Percentiles rank a stretch among this genome's conserved stretches.
Evolutionary conservation across 106 monocot genomes (phyloP).

Genomic region (Dendrobium officinale): DNA sequence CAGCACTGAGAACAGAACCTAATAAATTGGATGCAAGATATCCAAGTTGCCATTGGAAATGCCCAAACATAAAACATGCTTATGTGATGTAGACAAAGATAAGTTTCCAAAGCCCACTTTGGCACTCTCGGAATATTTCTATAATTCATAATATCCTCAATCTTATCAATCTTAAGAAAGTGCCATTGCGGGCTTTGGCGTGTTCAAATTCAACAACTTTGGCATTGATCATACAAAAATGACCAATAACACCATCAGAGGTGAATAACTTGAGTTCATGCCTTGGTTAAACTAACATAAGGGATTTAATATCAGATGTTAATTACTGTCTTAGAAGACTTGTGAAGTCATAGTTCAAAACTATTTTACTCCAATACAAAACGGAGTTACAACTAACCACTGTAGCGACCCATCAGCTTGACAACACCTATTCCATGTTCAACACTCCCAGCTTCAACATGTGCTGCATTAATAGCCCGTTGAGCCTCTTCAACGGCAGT

Average conservation of each 20-base stretch:
- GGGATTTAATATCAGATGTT: neutral
- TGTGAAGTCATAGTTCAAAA: neutral
- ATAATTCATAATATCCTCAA: too few species aligned
- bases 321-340: neutral
- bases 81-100: neutral
- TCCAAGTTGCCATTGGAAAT: neutral
- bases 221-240: neutral
- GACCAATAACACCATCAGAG: neutral
- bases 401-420: slow-evolving; percentile 72
- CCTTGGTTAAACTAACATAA: neutral
- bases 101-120: too few species aligned
- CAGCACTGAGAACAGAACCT: neutral
- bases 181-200: too few species aligned
- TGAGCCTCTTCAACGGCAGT: slow-evolving; percentile 78
- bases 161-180: too few species aligned
- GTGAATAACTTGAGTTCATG: neutral
- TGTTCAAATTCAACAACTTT: too few species aligned
- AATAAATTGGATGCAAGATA: neutral
- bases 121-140: too few species aligned
- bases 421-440: slow-evolving; percentile 69
- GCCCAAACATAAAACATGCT: neutral
- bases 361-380: neutral
- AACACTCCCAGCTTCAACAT: slow-evolving; percentile 57
- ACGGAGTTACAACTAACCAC: slow-evolving; percentile 31
- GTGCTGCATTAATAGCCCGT: slow-evolving; percentile 75